Percentiles rank a stretch among this genome's conserved stretches.
These are phyloP conservation scores for Saccharomyces kudriavzevii DNA, from an alignment of 805 yeast species.

Conservation along the genomic window DNA sequence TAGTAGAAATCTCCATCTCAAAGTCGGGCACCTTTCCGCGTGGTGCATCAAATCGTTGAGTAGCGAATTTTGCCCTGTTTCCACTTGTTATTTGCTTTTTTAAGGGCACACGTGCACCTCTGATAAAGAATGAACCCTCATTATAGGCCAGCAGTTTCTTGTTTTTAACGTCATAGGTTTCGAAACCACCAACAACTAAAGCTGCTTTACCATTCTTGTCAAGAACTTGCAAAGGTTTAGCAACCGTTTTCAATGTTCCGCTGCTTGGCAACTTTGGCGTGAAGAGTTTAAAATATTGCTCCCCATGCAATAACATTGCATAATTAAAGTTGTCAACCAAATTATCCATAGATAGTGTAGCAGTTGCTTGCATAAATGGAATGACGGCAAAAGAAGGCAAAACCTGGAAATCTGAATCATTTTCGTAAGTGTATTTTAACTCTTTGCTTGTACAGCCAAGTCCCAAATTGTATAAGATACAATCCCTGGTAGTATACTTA, in stretches of 20 bases:
- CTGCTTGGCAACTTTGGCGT: constrained; percentile 54
- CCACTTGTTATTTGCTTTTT: constrained; percentile 42
- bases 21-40: constrained; percentile 54
- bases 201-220: constrained; percentile 84
- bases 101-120: constrained; percentile 54
- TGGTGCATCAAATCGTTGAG: constrained; percentile 57
- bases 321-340: constrained; percentile 80
- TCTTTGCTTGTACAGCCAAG: constrained; percentile 78
- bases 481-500: constrained; percentile 57
- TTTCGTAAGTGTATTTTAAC: constrained; percentile 72
- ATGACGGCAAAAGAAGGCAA: constrained; percentile 87
- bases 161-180: constrained; percentile 57
- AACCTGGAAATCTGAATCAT: constrained; percentile 67
- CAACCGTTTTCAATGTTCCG: constrained; percentile 53
- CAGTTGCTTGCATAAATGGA: constrained; percentile 62
- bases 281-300: constrained; percentile 74
- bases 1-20: constrained; percentile 48
- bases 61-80: constrained; percentile 52
- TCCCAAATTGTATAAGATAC: constrained; percentile 79
- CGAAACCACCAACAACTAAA: constrained; percentile 62
- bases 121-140: constrained; percentile 76
- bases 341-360: constrained; percentile 49
- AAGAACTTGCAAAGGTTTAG: constrained; percentile 61
- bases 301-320: constrained; percentile 86
- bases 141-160: constrained; percentile 70